These are phyloP conservation scores for Gossypium laxum DNA, from an alignment of 441 rosid genomes.

Conservation along the genomic window DNA sequence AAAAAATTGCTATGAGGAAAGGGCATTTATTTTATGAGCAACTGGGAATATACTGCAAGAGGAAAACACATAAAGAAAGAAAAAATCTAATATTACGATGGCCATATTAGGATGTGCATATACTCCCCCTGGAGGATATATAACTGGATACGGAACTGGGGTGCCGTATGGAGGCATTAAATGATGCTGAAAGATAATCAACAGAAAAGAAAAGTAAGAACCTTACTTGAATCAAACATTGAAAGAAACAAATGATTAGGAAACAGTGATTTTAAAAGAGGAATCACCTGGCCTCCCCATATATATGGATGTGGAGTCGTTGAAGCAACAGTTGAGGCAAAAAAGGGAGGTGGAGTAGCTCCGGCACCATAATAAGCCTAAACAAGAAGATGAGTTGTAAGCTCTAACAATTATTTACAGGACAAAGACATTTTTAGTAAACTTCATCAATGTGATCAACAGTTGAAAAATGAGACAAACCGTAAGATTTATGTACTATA, in stretches of 20 bases:
- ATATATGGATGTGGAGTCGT: constrained; percentile 81
- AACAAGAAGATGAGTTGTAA: constrained; percentile 24
- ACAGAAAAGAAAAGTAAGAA: constrained; percentile 12
- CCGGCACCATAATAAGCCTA: constrained; percentile 92
- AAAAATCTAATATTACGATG: constrained; percentile 35
- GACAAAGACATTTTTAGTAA: not conserved
- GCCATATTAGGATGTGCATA: constrained; percentile 83
- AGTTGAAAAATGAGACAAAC: constrained; percentile 4
- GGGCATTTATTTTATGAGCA: not conserved
- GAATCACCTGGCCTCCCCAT: constrained; percentile 85
- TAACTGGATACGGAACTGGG: constrained; percentile 81
- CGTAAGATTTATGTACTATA: not conserved
- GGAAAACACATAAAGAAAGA: not conserved
- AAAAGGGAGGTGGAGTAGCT: constrained; percentile 71
- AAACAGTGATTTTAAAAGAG: constrained; percentile 2
- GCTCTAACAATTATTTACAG: constrained; percentile 11
- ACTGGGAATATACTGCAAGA: not conserved
- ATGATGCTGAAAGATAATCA: constrained; percentile 55
- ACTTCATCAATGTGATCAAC: not conserved
- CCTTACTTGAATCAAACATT: not conserved
- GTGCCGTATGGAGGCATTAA: constrained; percentile 85
- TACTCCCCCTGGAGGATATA: constrained; percentile 83
- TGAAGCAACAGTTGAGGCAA: constrained; percentile 77
- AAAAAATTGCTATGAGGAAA: constrained; percentile 5
- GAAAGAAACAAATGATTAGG: not conserved